Base-by-base conservation (phyloP, 306 rosid genomes). In the Vachellia pachyceras region DNA sequence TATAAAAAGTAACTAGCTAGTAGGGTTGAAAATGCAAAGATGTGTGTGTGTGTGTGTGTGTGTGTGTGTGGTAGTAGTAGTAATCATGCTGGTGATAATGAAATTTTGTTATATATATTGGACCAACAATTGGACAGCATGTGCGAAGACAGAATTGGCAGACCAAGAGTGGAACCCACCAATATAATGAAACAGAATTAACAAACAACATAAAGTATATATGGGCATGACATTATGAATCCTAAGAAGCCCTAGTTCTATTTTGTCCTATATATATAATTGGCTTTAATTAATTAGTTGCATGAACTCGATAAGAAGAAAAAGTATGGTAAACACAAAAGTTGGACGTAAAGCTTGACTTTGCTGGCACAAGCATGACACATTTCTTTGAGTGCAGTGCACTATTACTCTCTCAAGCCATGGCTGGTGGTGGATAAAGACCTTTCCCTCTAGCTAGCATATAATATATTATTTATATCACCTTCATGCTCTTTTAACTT, bases 261-360 rank as follows among this genome's bases (percentile, higher is more conserved):
- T 81, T 29, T 37, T 50, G 7, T 77, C 44, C 69, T 64, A 64
- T 58, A 23, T 57, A 57, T 5, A 49, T 14, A 5, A 63, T 63
- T 14, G 69, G 20, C 11, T 33, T 63, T 33, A 63, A 63, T 64
- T 64, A 33, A 64, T 35, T n/a, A n/a, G n/a, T n/a, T 91, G 92
- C 89, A 90, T 88, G 89, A 72, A 80, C 52, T 72, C 80, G 67
- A 49, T 79, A 14, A 73, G 69, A 84, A 49, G 80, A 18, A 73
- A 84, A 86, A 83, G 87, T 82, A 73, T 80, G 81, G 69, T 61
- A 78, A 87, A 86, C 80, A 80, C 74, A 87, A 84, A 85, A 88
- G 94, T 78, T 82, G 85, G 98, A 94, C 94, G 98, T 86, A 94
- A 94, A 90, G 94, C 89, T 92, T 94, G 98, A 94, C 98, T 94